phyloP scores from a whole-genome alignment of 129 eudicot genomes.

The Pulicaria dysenterica region DNA sequence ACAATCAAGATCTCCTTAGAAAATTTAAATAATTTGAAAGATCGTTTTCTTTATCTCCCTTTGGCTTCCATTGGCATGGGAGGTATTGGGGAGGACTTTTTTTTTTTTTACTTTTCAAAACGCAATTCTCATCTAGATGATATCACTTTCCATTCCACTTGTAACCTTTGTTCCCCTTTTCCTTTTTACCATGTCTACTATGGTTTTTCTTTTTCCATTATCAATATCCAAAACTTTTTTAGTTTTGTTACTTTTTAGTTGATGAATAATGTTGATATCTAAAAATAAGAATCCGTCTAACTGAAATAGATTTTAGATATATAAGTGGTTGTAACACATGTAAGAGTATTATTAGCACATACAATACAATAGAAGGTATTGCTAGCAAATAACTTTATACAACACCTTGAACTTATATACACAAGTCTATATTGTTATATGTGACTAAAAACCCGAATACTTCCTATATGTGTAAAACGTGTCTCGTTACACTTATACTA shows the following conservation, averaged over 20 bases:
- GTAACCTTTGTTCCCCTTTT: slow-evolving; percentile 7
- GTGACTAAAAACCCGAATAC: no score
- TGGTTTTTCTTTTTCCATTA: not conserved
- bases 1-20: not conserved
- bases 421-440: no score
- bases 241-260: not conserved
- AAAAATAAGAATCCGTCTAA: no score
- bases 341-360: no score
- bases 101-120: not conserved
- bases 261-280: no score
- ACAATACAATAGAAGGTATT: no score
- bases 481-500: no score
- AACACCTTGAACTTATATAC: no score
- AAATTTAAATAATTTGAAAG: not conserved
- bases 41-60: not conserved
- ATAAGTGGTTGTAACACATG: no score
- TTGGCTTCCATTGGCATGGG: slow-evolving; percentile 28
- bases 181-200: not conserved
- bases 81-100: not conserved
- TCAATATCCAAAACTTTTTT: not conserved
- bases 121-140: slow-evolving; percentile 20
- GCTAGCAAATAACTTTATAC: no score
- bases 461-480: no score
- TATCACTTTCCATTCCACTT: slow-evolving; percentile 3
- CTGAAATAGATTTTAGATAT: no score